Conservation (phyloP, 2,329 filamentous ascomycete genomes). For the Sphaceloma murrayae region DNA sequence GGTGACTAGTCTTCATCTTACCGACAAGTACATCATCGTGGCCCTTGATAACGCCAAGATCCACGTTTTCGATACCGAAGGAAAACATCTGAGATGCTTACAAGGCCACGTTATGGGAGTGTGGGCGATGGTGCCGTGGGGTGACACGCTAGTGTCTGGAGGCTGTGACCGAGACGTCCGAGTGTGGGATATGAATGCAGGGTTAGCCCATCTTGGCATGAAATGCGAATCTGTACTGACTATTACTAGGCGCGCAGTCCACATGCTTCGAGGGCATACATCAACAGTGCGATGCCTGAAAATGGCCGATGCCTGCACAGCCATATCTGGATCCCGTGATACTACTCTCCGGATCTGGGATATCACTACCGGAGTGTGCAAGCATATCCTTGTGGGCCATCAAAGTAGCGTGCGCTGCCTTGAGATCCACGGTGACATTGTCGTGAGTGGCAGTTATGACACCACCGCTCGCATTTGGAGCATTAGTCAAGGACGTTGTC, state of each 20-base stretch:
- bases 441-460: slow-evolving; percentile 97
- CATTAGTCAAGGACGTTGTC: slow-evolving; percentile 86
- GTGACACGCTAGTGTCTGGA: slow-evolving; percentile 86
- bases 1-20: slow-evolving; percentile 89
- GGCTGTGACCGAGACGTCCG: slow-evolving; percentile 94
- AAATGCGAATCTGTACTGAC: too few relatives aligned
- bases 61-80: slow-evolving; percentile 90
- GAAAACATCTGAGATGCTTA: slow-evolving; percentile 76
- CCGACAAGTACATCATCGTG: slow-evolving; percentile 92
- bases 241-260: slow-evolving; percentile 55
- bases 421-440: slow-evolving; percentile 90
- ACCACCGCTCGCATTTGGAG: slow-evolving; percentile 96
- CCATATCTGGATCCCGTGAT: slow-evolving; percentile 92
- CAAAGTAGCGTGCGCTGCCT: slow-evolving; percentile 92
- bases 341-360: slow-evolving; percentile 95
- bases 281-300: slow-evolving; percentile 95
- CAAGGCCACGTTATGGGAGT: slow-evolving; percentile 98
- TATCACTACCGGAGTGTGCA: slow-evolving; percentile 75
- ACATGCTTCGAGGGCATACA: slow-evolving; percentile 85
- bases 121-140: slow-evolving; percentile 99
- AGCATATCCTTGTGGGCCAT: slow-evolving; percentile 85
- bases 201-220: too few relatives aligned
- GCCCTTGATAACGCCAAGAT: slow-evolving; percentile 97
- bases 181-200: slow-evolving; percentile 91
- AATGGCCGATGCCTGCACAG: slow-evolving; percentile 89